Conservation (phyloP, 306 rosid genomes). For the Citrullus mucosospermus region DNA sequence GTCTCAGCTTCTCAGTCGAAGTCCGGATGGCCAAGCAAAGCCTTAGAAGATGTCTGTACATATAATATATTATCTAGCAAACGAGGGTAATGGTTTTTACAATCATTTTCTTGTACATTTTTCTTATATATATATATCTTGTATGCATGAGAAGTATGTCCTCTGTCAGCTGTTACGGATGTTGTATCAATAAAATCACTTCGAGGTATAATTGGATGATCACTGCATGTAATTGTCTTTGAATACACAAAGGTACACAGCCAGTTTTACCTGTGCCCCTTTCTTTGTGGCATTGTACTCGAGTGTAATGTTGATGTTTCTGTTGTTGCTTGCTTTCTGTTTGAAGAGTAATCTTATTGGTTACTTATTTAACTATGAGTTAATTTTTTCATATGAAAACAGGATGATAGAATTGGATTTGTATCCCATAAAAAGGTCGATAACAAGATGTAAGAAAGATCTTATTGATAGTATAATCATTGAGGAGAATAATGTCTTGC, state of each 20-base stretch:
- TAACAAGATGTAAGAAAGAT: background rate
- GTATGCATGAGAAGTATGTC: background rate
- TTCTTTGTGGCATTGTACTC: background rate
- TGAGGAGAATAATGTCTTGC: background rate
- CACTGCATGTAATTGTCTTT: background rate
- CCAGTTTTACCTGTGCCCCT: background rate
- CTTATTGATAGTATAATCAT: background rate
- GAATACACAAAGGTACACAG: background rate
- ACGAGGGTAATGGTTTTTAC: background rate
- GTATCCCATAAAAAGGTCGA: background rate
- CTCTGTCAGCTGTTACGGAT: background rate
- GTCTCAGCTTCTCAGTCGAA: conserved; percentile 39
- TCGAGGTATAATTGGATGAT: background rate
- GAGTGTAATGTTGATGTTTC: background rate
- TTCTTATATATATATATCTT: background rate
- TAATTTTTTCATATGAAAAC: background rate
- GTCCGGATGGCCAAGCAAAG: conserved; percentile 28
- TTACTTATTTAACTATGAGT: background rate
- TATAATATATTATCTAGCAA: background rate
- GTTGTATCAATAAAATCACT: background rate
- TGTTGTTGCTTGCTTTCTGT: background rate
- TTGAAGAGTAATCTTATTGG: background rate
- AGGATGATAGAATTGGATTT: background rate
- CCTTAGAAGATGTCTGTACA: conserved; percentile 24
- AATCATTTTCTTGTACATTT: background rate